These are phyloP conservation scores for Poteriospumella lacustris DNA, from an alignment of 108 stramenopile species.

Conservation along the genomic window DNA sequence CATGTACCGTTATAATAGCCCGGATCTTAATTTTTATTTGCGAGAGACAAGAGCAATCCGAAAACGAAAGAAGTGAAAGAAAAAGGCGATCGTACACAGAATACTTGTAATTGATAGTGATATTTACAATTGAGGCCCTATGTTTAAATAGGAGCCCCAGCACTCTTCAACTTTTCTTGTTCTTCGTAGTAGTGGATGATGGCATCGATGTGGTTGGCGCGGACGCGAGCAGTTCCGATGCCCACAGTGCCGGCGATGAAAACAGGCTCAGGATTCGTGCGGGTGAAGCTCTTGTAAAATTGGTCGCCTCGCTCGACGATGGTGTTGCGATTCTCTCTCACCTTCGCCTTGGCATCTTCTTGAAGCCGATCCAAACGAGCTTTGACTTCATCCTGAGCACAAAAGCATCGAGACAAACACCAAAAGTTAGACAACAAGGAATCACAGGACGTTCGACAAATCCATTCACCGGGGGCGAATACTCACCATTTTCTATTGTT, in stretches of 20 bases:
- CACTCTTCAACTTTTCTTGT: not conserved
- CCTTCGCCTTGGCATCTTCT: not conserved
- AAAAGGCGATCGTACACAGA: no score
- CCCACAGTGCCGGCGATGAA: not conserved
- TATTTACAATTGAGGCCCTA: no score
- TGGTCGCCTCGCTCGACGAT: not conserved
- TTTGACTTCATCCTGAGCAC: not conserved
- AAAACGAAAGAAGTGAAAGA: no score
- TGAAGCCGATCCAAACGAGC: not conserved
- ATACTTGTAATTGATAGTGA: no score
- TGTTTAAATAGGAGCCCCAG: not conserved
- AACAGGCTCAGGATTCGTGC: not conserved
- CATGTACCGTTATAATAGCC: no score
- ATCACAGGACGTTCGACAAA: no score
- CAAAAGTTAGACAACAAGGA: no score
- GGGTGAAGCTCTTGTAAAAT: not conserved
- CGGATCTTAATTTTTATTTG: no score
- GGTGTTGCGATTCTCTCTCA: not conserved
- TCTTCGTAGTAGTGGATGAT: not conserved
- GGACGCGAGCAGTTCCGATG: not conserved
- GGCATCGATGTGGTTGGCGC: not conserved
- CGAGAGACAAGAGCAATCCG: no score
- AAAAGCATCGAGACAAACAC: no score
- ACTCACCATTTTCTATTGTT: no score
- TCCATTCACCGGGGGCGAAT: no score